Base-by-base conservation (phyloP, 2,329 filamentous ascomycete species). In the Trichoderma sp. region DNA sequence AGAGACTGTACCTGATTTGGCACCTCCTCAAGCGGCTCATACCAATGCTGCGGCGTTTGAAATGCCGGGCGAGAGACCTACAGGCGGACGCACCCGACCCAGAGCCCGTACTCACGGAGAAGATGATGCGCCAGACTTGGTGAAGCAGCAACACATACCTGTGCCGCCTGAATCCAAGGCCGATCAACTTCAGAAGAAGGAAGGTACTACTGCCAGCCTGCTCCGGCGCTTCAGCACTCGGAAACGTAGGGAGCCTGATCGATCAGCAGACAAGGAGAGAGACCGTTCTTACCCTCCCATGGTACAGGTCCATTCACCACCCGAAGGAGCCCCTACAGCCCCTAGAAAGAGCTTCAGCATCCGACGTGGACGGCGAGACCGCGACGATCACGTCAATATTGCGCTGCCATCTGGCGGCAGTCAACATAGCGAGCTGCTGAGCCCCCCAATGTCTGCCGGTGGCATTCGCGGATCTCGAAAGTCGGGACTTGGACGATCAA, bases 21-120 rank as follows among this genome's bases (percentile, higher is more conserved):
- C 89, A 7, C 87, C 93, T 19, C 96, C 96, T 3, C 91, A 93
- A 74, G 92, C 92, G 68, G 96, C 94, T 11, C 90, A 97, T 79
- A 98, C 94, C 19, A 98, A 98, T 75, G 85, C 91, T 29, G 87
- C 89, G 2, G 83, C 92, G 1, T 97, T 96, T 76, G 94, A 97
- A 78, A 91, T 97, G 86, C 89, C 93, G 0, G 94, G 94, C 21
- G 94, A 97, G 80, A 94, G 90, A 76, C 90, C 92, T 13, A 96
- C 92, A 0, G 93, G 94, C 55, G 92, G 93, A 56, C 87, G 95
- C 70, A 91, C 92, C 40, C 87, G 96, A 61, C 93, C 94, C 8
- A 88, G 96, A 60, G 94, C 96, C 43, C 88, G 96, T 72, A 98
- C 96, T 0, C 95, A 98, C 76, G 96, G 95, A 19, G 96, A 98